These are phyloP conservation scores for Aphanomyces stellatus DNA, from an alignment of 352 stramenopile species.

Conservation along the genomic window DNA sequence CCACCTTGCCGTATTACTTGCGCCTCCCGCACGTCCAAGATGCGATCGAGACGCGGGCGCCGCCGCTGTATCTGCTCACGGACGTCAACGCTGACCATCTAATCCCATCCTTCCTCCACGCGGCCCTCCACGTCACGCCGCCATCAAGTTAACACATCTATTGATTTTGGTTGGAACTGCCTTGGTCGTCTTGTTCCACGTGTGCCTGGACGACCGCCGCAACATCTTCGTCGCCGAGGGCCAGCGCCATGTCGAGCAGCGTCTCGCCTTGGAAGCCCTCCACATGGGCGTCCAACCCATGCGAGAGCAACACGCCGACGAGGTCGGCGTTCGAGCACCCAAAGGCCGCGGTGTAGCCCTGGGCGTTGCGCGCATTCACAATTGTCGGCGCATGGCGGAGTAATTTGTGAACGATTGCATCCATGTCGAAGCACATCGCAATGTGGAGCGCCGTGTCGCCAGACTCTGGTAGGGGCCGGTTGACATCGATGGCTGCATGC, in stretches of 20 bases:
- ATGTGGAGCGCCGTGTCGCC: conserved; percentile 71
- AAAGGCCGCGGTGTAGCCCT: conserved; percentile 71
- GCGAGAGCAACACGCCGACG: conserved; percentile 45
- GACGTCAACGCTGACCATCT: too few relatives aligned
- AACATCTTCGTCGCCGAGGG: conserved; percentile 70
- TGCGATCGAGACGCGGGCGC: too few relatives aligned
- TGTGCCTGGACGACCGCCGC: conserved; percentile 16
- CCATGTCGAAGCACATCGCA: conserved; percentile 77
- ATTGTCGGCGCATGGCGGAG: conserved; percentile 38
- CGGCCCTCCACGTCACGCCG: too few relatives aligned
- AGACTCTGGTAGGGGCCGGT: conserved; percentile 48
- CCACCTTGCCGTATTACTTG: too few relatives aligned
- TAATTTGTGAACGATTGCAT: conserved; percentile 67
- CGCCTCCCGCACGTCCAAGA: too few relatives aligned
- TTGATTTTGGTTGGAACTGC: neutral
- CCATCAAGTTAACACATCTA: too few relatives aligned
- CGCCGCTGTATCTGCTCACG: too few relatives aligned
- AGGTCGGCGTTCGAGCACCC: conserved; percentile 68
- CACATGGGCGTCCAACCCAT: conserved; percentile 54
- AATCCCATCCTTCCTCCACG: neutral
- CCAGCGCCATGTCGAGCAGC: conserved; percentile 52
- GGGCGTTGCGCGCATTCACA: conserved; percentile 60
- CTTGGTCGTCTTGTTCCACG: neutral
- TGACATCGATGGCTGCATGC: conserved; percentile 45
- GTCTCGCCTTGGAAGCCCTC: conserved; percentile 63